A percentile compares a stretch with the other conserved stretches of the same genome.
Conservation (phyloP, 495 filamentous ascomycete genomes). For the Aspergillus wentii region DNA sequence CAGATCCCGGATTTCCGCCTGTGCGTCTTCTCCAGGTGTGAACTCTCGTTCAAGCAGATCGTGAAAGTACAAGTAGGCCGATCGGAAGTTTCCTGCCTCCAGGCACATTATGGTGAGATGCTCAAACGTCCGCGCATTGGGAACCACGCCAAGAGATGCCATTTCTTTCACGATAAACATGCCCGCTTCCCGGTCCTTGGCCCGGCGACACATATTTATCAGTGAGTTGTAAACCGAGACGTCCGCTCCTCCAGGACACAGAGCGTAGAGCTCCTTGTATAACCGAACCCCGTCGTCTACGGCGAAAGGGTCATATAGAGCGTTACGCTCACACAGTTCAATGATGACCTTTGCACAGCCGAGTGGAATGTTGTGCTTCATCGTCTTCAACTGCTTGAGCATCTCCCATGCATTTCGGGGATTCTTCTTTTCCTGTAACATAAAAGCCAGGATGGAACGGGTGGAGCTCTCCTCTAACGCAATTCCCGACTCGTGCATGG, state of each 20-base stretch:
- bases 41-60: slow-evolving; percentile 28
- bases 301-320: slow-evolving; percentile 18
- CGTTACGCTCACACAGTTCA: slow-evolving; percentile 26
- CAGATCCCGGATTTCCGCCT: slow-evolving; percentile 22
- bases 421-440: slow-evolving; percentile 26
- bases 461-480: slow-evolving; percentile 49
- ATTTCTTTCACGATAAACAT: slow-evolving; percentile 75
- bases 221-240: slow-evolving; percentile 63
- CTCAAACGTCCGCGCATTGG: slow-evolving; percentile 62
- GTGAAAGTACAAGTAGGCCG: slow-evolving; percentile 35
- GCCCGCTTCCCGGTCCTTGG: slow-evolving; percentile 46
- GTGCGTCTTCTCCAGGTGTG: slow-evolving; percentile 14
- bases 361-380: slow-evolving; percentile 24
- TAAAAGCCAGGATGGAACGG: slow-evolving; percentile 46
- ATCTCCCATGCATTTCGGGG: slow-evolving; percentile 44
- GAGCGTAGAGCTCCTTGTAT: slow-evolving; percentile 64
- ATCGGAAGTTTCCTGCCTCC: slow-evolving; percentile 32
- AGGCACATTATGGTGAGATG: slow-evolving; percentile 63
- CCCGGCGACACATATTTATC: slow-evolving; percentile 53
- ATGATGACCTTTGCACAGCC: slow-evolving; percentile 25
- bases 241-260: slow-evolving; percentile 55
- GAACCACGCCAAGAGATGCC: slow-evolving; percentile 54
- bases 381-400: slow-evolving; percentile 46
- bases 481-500: slow-evolving; percentile 61
- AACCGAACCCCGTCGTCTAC: slow-evolving; percentile 54